These are phyloP conservation scores for Canavalia gladiata DNA, from an alignment of 306 rosid species.

Conservation along the genomic window DNA sequence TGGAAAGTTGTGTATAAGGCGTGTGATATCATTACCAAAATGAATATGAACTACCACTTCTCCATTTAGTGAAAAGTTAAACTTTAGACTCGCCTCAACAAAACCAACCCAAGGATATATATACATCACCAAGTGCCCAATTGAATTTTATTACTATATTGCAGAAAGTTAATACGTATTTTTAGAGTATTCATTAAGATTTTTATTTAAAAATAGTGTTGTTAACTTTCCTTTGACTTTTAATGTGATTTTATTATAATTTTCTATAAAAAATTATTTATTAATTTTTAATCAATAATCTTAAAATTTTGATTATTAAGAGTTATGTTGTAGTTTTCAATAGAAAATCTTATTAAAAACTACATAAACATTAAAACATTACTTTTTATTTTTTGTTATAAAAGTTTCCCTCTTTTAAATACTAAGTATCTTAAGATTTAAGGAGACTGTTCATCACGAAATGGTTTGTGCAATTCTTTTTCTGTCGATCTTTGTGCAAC, in stretches of 20 bases:
- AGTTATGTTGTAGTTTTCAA: too few relatives aligned
- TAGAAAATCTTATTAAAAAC: too few relatives aligned
- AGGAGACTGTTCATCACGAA: not conserved
- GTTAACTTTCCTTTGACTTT: too few relatives aligned
- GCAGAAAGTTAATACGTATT: too few relatives aligned
- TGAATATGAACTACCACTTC: slow-evolving; percentile 8
- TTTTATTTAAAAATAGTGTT: too few relatives aligned
- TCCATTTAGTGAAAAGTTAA: not conserved
- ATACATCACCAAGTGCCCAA: slow-evolving; percentile 27
- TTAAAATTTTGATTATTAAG: too few relatives aligned
- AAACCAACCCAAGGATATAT: not conserved
- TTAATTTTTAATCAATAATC: too few relatives aligned
- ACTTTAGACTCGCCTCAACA: not conserved
- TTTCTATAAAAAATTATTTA: slow-evolving; percentile 20
- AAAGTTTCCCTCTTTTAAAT: too few relatives aligned
- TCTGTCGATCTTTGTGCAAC: slow-evolving; percentile 17
- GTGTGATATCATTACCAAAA: slow-evolving; percentile 24
- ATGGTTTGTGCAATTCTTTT: not conserved
- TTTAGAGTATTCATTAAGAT: too few relatives aligned
- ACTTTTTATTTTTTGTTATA: too few relatives aligned
- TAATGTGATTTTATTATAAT: not conserved
- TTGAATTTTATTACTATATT: slow-evolving; percentile 37
- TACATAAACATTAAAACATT: too few relatives aligned
- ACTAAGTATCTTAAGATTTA: too few relatives aligned
- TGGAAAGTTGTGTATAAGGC: not conserved